Percentiles rank a stretch among this genome's conserved stretches.
These are phyloP conservation scores for Plenodomus tracheiphilus DNA, from an alignment of 2,329 filamentous ascomycete species.

Conservation along the genomic window DNA sequence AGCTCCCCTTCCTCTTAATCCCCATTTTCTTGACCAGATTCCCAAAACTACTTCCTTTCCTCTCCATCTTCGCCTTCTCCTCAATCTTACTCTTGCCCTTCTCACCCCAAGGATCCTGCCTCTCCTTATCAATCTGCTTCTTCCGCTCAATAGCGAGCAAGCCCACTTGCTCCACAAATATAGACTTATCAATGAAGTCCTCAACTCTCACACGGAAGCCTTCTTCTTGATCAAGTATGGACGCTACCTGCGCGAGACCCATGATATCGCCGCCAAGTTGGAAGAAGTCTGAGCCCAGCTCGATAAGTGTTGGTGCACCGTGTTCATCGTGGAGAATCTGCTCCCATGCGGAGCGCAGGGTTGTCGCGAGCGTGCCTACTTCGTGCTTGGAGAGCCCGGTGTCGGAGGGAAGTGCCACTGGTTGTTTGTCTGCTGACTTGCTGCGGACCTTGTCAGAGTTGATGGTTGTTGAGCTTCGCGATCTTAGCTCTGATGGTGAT, in stretches of 20 bases:
- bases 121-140: slow-evolving; percentile 33
- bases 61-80: slow-evolving; percentile 12
- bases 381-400: slow-evolving; percentile 32
- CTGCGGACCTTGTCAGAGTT: slow-evolving; percentile 26
- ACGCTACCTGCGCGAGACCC: slow-evolving; percentile 36
- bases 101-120: slow-evolving; percentile 34
- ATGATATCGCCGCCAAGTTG: slow-evolving; percentile 41
- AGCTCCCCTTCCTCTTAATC: slow-evolving; percentile 22
- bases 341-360: slow-evolving; percentile 32
- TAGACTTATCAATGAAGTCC: slow-evolving; percentile 35
- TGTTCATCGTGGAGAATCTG: slow-evolving; percentile 35
- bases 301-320: slow-evolving; percentile 19
- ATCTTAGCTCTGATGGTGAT: slow-evolving; percentile 30
- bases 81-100: slow-evolving; percentile 22
- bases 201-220: slow-evolving; percentile 33
- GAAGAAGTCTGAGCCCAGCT: slow-evolving; percentile 38
- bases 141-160: slow-evolving; percentile 29
- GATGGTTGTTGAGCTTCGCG: slow-evolving; percentile 26
- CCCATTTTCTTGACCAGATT: slow-evolving; percentile 23
- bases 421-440: slow-evolving; percentile 29
- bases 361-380: slow-evolving; percentile 24
- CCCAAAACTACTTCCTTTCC: slow-evolving; percentile 9
- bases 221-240: slow-evolving; percentile 31
- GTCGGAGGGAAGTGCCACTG: slow-evolving; percentile 27
- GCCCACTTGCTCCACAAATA: slow-evolving; percentile 36